A percentile compares a stretch with the other conserved stretches of the same genome.
phyloP scores from a whole-genome alignment of 495 filamentous ascomycete genomes.

The Xylaria curta region DNA sequence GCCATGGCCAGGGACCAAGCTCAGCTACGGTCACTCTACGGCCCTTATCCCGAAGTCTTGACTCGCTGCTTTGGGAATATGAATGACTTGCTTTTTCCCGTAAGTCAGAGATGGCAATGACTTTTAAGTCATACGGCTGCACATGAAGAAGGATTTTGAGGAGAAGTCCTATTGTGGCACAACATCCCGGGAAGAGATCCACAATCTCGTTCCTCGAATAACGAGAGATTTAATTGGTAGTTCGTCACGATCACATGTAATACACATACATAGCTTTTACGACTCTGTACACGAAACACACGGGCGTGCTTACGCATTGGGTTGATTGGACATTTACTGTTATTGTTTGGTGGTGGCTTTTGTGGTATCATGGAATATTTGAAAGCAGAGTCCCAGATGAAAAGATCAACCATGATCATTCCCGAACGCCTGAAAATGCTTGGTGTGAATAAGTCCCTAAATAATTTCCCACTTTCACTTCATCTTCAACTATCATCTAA shows the following conservation, averaged over 20 bases:
- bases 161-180: background rate
- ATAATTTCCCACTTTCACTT: constrained; percentile 26
- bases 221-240: background rate
- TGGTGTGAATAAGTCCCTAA: constrained; percentile 27
- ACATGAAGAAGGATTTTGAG: background rate
- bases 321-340: background rate
- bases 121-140: background rate
- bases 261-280: background rate
- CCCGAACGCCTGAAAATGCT: constrained; percentile 42
- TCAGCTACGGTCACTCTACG: background rate
- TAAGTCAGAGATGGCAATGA: background rate
- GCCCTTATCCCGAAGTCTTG: background rate
- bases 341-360: constrained; percentile 31
- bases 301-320: background rate
- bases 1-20: background rate
- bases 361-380: constrained; percentile 41
- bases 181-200: background rate
- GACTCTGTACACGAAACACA: background rate
- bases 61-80: background rate
- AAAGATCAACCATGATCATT: constrained; percentile 29
- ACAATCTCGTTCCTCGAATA: background rate
- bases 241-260: background rate
- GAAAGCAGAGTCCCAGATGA: constrained; percentile 31
- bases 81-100: background rate
- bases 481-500: constrained; percentile 55